Conservation (phyloP, 2,329 filamentous ascomycete genomes). For the Colletotrichum musae region DNA sequence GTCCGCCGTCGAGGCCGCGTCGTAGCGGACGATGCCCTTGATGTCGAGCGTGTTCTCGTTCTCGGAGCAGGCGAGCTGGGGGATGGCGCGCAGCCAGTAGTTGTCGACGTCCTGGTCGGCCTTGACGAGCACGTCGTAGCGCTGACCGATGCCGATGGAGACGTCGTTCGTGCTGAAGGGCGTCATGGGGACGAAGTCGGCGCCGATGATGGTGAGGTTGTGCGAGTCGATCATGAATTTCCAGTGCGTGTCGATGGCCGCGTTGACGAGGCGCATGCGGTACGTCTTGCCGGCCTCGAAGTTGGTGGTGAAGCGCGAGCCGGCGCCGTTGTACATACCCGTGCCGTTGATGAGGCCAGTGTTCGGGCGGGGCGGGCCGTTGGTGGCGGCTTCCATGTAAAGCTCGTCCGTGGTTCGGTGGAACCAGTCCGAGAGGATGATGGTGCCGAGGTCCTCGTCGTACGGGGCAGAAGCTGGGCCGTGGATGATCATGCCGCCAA, state of each 20-base stretch:
- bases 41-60: conserved; percentile 60
- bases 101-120: conserved; percentile 54
- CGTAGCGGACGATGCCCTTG: conserved; percentile 64
- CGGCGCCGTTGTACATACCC: conserved; percentile 52
- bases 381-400: conserved; percentile 45
- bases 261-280: conserved; percentile 64
- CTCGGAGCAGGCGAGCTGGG: conserved; percentile 56
- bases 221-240: conserved; percentile 71
- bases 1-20: conserved; percentile 42
- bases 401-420: conserved; percentile 59
- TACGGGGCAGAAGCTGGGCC: conserved; percentile 72
- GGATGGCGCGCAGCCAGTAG: conserved; percentile 66
- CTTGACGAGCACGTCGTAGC: conserved; percentile 62
- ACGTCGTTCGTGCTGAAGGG: conserved; percentile 67
- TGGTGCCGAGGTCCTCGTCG: conserved; percentile 73
- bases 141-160: conserved; percentile 63
- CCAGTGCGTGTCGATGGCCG: conserved; percentile 58
- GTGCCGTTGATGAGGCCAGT: conserved; percentile 63
- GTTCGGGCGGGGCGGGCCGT: conserved; percentile 54
- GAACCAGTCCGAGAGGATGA: conserved; percentile 73
- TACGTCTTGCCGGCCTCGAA: conserved; percentile 61
- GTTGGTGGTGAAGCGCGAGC: conserved; percentile 53
- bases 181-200: conserved; percentile 70
- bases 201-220: conserved; percentile 68
- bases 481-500: conserved; percentile 73